A percentile compares a stretch with the other conserved stretches of the same genome.
These are phyloP conservation scores for Sclerotinia subarctica DNA, from an alignment of 2,329 filamentous ascomycete genomes.

Conservation along the genomic window DNA sequence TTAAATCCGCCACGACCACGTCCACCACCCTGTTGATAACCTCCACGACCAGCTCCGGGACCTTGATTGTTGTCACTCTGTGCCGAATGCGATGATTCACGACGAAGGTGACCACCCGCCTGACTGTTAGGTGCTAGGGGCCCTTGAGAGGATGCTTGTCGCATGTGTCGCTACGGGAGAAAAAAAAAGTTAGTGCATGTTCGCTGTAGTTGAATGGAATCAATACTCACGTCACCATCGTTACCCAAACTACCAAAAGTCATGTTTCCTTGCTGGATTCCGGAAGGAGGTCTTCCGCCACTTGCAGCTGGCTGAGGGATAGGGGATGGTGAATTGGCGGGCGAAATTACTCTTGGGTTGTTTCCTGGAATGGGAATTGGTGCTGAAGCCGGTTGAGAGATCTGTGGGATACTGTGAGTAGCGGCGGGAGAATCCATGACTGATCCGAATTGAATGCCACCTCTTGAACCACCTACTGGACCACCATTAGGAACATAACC, in stretches of 20 bases:
- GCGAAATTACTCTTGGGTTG: conserved; percentile 76
- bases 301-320: conserved; percentile 84
- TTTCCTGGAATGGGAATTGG: conserved; percentile 59
- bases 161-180: conserved; percentile 59
- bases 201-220: conserved; percentile 33
- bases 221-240: conserved; percentile 71
- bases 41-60: conserved; percentile 49
- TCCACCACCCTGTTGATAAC: conserved; percentile 53
- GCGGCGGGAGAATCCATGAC: conserved; percentile 65
- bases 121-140: conserved; percentile 60
- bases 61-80: conserved; percentile 67
- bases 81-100: conserved; percentile 80
- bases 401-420: conserved; percentile 64
- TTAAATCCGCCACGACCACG: conserved; percentile 58
- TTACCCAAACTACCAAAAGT: conserved; percentile 79
- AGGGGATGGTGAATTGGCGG: conserved; percentile 83
- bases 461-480: conserved; percentile 57
- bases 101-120: conserved; percentile 70
- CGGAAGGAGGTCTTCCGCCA: conserved; percentile 70
- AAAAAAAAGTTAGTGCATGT: conserved; percentile 30
- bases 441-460: conserved; percentile 77
- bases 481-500: conserved; percentile 77
- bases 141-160: conserved; percentile 61
- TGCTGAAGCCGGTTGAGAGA: conserved; percentile 45
- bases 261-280: conserved; percentile 66